Conservation (phyloP, 805 yeast genomes). For the Lipomyces yamanashiensis region DNA sequence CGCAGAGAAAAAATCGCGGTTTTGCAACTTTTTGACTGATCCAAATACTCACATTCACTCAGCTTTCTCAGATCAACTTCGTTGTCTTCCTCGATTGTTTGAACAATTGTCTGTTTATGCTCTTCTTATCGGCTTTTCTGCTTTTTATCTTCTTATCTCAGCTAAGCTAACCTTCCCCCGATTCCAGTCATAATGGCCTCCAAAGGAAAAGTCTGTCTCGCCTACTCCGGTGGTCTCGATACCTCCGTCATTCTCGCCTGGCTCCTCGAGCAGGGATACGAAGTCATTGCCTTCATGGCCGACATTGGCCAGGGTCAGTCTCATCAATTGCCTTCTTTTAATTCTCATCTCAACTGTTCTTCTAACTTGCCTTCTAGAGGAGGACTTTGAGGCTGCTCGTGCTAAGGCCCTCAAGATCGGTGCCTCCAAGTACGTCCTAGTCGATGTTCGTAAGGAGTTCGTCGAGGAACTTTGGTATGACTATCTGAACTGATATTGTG, state of each 20-base stretch:
- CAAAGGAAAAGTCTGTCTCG: constrained; percentile 98
- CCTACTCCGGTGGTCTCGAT: constrained; percentile 98
- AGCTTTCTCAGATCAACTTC: no score
- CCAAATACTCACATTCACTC: no score
- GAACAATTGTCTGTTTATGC: no score
- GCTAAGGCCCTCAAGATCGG: constrained; percentile 96
- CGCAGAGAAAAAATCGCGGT: not conserved
- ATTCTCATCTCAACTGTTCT: not conserved
- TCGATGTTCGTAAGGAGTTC: constrained; percentile 93
- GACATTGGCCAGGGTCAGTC: constrained; percentile 79
- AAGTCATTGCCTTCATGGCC: constrained; percentile 97
- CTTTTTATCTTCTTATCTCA: not conserved
- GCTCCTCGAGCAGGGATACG: constrained; percentile 97
- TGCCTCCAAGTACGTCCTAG: constrained; percentile 92
- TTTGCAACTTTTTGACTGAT: no score
- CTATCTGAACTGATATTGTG: no score
- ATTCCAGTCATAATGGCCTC: constrained; percentile 46
- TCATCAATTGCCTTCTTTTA: not conserved
- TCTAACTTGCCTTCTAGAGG: constrained; percentile 57
- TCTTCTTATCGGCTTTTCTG: not conserved
- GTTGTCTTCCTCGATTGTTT: no score
- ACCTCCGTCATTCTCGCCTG: constrained; percentile 98
- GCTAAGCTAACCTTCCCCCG: not conserved
- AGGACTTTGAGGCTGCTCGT: constrained; percentile 96
- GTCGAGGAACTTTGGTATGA: constrained; percentile 79